phyloP scores from a whole-genome alignment of 192 early-diverging fungal genomes.

The Chytriomyces hyalinus region DNA sequence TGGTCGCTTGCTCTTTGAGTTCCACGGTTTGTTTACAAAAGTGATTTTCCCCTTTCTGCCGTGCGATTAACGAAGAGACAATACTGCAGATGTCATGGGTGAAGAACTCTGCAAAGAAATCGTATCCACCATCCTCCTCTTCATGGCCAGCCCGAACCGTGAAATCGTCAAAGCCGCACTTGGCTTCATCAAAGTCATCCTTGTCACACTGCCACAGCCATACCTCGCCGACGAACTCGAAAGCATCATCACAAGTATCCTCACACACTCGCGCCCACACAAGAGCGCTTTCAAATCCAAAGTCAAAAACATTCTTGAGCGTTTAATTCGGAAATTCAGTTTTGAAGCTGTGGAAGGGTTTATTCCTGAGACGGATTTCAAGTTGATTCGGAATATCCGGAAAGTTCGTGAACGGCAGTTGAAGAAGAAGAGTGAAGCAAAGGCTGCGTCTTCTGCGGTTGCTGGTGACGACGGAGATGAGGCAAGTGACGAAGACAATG shows the following conservation, averaged over 20 bases:
- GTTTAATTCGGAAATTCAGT: constrained; percentile 82
- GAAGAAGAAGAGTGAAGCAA: constrained; percentile 61
- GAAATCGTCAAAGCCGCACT: constrained; percentile 92
- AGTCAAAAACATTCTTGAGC: constrained; percentile 90
- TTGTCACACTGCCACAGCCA: constrained; percentile 76
- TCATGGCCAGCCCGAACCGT: constrained; percentile 79
- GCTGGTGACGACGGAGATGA: constrained; percentile 49
- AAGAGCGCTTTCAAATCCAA: constrained; percentile 89
- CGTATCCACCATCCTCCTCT: constrained; percentile 77
- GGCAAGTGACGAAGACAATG: constrained; percentile 53
- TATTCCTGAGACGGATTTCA: constrained; percentile 86
- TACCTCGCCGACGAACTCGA: constrained; percentile 73
- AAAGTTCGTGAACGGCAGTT: constrained; percentile 87
- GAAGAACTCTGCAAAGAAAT: constrained; percentile 72
- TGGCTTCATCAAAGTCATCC: constrained; percentile 92
- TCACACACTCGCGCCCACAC: constrained; percentile 85
- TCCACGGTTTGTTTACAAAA: constrained; percentile 55
- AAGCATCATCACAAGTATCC: constrained; percentile 68
- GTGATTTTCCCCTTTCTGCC: not conserved
- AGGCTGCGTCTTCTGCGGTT: constrained; percentile 21
- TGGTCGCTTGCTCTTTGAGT: constrained; percentile 91
- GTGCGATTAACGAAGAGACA: not conserved
- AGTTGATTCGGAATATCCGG: constrained; percentile 89
- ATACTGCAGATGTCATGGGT: constrained; percentile 61
- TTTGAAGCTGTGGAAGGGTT: constrained; percentile 79